These are phyloP conservation scores for Dicorynia guianensis DNA, from an alignment of 306 rosid genomes.

Conservation along the genomic window DNA sequence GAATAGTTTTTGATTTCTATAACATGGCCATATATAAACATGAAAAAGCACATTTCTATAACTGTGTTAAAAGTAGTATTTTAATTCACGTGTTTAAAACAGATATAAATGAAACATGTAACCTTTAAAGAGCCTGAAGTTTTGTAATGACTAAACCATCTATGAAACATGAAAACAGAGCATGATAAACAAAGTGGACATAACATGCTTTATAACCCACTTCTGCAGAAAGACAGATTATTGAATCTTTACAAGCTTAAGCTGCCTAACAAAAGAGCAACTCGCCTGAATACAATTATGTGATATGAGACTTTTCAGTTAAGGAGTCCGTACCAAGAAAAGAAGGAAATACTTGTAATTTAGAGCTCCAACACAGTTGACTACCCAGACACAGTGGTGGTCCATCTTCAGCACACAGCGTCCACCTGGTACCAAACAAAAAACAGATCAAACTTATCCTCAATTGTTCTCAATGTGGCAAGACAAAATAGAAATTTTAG, in stretches of 20 bases:
- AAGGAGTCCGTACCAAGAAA: conserved; percentile 77
- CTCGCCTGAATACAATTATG: not conserved
- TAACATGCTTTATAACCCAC: conserved; percentile 16
- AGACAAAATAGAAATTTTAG: conserved; percentile 3
- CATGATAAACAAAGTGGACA: not conserved
- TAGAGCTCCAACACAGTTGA: conserved; percentile 94
- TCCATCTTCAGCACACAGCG: conserved; percentile 99
- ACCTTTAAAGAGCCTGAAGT: not conserved
- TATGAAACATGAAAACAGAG: too few species aligned
- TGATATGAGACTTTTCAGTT: conserved; percentile 4
- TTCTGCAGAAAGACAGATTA: conserved; percentile 17
- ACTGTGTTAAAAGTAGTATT: too few species aligned
- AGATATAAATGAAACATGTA: not conserved
- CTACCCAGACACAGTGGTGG: conserved; percentile 99
- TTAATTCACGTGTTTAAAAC: not conserved
- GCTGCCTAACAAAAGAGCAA: conserved; percentile 7
- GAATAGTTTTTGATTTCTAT: conserved; percentile 18
- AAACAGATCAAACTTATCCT: conserved; percentile 29
- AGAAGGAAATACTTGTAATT: conserved; percentile 95
- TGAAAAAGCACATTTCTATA: conserved; percentile 21
- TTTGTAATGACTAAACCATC: too few species aligned
- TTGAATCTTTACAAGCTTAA: conserved; percentile 15
- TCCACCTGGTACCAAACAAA: conserved; percentile 72
- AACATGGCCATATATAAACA: conserved; percentile 7
- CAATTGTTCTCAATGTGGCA: not conserved